Conservation (phyloP, 176 grass and related monocot genomes). For the Paspalum notatum region DNA sequence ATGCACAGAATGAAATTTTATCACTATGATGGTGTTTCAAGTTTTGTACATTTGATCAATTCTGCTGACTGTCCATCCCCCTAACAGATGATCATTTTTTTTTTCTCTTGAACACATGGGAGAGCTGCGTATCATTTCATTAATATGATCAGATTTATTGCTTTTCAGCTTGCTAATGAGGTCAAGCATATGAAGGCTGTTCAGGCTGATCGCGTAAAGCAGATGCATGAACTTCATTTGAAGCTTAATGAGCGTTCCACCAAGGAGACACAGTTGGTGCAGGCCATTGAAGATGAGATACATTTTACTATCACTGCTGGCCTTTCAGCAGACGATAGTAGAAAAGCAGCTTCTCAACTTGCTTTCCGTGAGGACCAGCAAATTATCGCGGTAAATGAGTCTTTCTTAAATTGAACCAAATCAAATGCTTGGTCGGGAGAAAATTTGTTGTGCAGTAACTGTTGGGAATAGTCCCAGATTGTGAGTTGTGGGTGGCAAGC, state of each 20-base stretch:
- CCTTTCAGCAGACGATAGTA: slow-evolving; percentile 75
- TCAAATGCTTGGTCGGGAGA: slow-evolving; percentile 42
- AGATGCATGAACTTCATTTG: slow-evolving; percentile 72
- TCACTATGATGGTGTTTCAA: slow-evolving; percentile 26
- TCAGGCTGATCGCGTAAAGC: slow-evolving; percentile 71
- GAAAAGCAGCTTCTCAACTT: slow-evolving; percentile 79
- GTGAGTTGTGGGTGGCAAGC: no score
- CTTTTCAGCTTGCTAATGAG: slow-evolving; percentile 75
- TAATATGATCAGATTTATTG: neutral
- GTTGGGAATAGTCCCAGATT: neutral
- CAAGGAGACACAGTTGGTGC: slow-evolving; percentile 34
- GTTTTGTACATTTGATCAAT: neutral
- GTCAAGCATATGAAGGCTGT: slow-evolving; percentile 69
- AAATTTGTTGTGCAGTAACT: slow-evolving; percentile 11
- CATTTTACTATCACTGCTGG: slow-evolving; percentile 64
- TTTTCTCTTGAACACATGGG: no score
- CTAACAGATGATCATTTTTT: slow-evolving; percentile 1
- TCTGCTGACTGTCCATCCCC: neutral
- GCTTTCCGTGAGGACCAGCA: slow-evolving; percentile 90
- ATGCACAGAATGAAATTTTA: neutral
- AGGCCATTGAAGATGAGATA: slow-evolving; percentile 76
- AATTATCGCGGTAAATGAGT: slow-evolving; percentile 55
- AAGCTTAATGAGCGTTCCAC: slow-evolving; percentile 57
- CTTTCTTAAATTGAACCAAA: slow-evolving; percentile 41
- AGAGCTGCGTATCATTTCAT: no score